Percentiles rank a stretch among this genome's conserved stretches.
Conservation (phyloP, 2,329 filamentous ascomycete species). For the Ophiostoma fasciatum region DNA sequence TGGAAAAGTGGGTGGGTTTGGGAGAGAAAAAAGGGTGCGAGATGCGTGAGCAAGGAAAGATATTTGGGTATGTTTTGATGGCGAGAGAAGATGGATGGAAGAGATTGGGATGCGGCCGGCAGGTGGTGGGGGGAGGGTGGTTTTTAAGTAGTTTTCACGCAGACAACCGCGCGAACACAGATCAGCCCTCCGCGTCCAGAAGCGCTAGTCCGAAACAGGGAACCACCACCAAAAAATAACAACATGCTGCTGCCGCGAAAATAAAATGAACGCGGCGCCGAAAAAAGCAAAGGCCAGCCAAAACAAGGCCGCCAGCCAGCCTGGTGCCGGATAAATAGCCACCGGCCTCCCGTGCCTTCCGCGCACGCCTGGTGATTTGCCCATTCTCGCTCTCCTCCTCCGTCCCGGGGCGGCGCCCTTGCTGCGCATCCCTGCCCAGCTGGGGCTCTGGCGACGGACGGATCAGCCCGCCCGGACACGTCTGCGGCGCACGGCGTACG, state of each 20-base stretch:
- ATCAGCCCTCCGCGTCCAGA: conserved; percentile 26
- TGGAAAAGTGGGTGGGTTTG: conserved; percentile 19
- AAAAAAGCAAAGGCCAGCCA: conserved; percentile 2
- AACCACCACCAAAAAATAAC: conserved; percentile 1
- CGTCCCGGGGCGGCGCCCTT: too few relatives aligned
- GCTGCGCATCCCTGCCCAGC: too few relatives aligned
- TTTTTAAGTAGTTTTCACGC: conserved; percentile 43
- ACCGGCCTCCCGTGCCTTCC: too few relatives aligned
- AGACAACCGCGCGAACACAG: conserved; percentile 29
- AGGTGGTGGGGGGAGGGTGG: conserved; percentile 29
- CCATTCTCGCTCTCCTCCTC: too few relatives aligned
- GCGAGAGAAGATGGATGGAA: conserved; percentile 18
- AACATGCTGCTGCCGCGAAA: too few relatives aligned
- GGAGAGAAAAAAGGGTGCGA: conserved; percentile 14
- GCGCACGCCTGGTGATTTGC: too few relatives aligned
- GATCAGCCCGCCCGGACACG: too few relatives aligned
- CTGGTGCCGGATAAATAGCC: not conserved
- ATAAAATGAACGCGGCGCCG: conserved; percentile 4
- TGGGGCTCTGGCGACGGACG: too few relatives aligned
- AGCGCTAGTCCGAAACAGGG: conserved; percentile 19
- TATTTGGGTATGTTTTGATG: conserved; percentile 15
- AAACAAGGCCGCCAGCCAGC: too few relatives aligned
- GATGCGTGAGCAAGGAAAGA: conserved; percentile 13
- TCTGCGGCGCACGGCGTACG: too few relatives aligned
- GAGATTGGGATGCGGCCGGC: conserved; percentile 24